These are phyloP conservation scores for Kwoniella sp. DNA, from an alignment of 768 basidiomycete species.

Conservation along the genomic window DNA sequence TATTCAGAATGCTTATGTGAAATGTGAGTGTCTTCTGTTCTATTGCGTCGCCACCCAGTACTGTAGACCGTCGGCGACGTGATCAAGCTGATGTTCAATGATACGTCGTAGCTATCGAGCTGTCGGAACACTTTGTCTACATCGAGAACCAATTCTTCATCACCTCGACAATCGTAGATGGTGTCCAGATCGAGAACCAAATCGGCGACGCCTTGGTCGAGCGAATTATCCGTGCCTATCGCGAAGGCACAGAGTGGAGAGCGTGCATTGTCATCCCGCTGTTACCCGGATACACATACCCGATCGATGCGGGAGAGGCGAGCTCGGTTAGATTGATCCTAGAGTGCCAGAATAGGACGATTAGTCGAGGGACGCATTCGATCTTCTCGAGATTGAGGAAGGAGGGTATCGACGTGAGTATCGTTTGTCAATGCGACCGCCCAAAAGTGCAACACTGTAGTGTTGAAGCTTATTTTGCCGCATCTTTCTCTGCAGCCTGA, in stretches of 20 bases:
- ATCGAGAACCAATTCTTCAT: slow-evolving; percentile 72
- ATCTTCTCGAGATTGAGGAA: slow-evolving; percentile 83
- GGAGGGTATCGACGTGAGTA: slow-evolving; percentile 81
- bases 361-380: slow-evolving; percentile 84
- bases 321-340: slow-evolving; percentile 90
- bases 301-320: slow-evolving; percentile 89
- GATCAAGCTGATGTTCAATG: not conserved
- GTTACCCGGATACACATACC: slow-evolving; percentile 88
- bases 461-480: slow-evolving; percentile 1
- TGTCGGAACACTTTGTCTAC: slow-evolving; percentile 96
- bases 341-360: slow-evolving; percentile 89
- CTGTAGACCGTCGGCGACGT: not conserved
- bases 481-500: slow-evolving; percentile 68
- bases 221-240: slow-evolving; percentile 84
- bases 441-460: too few relatives aligned
- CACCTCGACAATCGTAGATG: slow-evolving; percentile 72
- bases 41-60: not conserved
- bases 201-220: slow-evolving; percentile 93
- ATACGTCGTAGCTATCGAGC: slow-evolving; percentile 70
- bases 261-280: slow-evolving; percentile 91
- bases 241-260: slow-evolving; percentile 74
- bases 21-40: slow-evolving; percentile 68
- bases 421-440: not conserved
- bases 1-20: slow-evolving; percentile 90
- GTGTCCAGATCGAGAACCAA: slow-evolving; percentile 83